Conservation (phyloP, 257 asterid genomes). For the Penstemon barbatus region DNA sequence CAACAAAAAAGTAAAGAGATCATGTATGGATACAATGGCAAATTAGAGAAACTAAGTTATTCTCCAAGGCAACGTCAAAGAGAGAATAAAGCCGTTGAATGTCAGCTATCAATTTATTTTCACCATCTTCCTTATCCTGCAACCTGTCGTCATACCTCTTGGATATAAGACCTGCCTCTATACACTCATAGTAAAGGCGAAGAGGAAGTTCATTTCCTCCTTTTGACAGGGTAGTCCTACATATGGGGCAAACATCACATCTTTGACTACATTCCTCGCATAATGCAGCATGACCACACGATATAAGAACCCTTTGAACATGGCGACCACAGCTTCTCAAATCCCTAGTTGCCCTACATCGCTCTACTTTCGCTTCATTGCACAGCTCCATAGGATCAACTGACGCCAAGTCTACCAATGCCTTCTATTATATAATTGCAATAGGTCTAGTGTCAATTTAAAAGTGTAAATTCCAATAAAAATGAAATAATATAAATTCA, state of each 20-base stretch:
- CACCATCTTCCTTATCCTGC: slow-evolving; percentile 61
- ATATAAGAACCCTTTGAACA: slow-evolving; percentile 65
- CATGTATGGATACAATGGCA: slow-evolving; percentile 87
- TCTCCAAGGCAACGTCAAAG: slow-evolving; percentile 89
- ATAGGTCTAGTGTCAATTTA: slow-evolving; percentile 26
- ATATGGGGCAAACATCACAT: slow-evolving; percentile 89
- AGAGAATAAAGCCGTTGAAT: slow-evolving; percentile 76
- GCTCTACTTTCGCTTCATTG: slow-evolving; percentile 92
- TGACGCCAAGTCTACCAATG: slow-evolving; percentile 71
- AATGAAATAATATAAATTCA: not conserved
- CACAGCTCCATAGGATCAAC: slow-evolving; percentile 82
- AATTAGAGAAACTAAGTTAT: slow-evolving; percentile 76
- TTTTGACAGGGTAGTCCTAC: slow-evolving; percentile 65
- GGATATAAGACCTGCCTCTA: slow-evolving; percentile 87
- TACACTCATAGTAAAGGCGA: slow-evolving; percentile 85
- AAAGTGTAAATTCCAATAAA: not conserved
- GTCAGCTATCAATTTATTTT: slow-evolving; percentile 61
- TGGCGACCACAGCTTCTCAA: slow-evolving; percentile 84
- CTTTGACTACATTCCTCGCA: slow-evolving; percentile 95
- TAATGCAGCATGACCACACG: slow-evolving; percentile 90
- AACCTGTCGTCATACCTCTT: slow-evolving; percentile 75
- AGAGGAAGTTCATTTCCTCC: slow-evolving; percentile 59
- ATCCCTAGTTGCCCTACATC: slow-evolving; percentile 94
- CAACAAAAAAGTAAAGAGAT: slow-evolving; percentile 12
- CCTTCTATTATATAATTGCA: slow-evolving; percentile 53